Conservation (phyloP, 176 grass and related monocot genomes). For the Avena insularis region DNA sequence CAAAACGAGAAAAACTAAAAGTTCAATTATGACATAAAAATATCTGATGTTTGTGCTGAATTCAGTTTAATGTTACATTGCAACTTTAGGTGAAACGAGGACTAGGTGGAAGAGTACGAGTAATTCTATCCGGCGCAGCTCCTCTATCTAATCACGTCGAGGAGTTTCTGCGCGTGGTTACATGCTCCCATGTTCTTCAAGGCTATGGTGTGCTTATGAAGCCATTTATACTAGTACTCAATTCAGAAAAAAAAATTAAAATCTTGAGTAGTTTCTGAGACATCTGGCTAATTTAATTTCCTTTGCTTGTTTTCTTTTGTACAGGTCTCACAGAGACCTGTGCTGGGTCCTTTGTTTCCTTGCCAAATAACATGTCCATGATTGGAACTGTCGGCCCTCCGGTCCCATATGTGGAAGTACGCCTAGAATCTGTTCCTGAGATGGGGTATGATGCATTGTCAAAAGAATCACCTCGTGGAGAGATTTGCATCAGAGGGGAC, state of each 20-base stretch:
- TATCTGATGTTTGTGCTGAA: not conserved
- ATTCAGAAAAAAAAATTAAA: not conserved
- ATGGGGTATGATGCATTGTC: slow-evolving; percentile 87
- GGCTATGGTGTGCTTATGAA: slow-evolving; percentile 72
- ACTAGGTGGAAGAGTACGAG: slow-evolving; percentile 74
- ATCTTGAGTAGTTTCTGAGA: not conserved
- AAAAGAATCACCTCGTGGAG: slow-evolving; percentile 69
- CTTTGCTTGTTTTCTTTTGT: slow-evolving; percentile 25
- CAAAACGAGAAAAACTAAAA: slow-evolving; percentile 10
- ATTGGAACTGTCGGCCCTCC: slow-evolving; percentile 92
- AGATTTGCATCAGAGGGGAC: slow-evolving; percentile 86
- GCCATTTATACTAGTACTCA: slow-evolving; percentile 12
- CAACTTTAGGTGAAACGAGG: slow-evolving; percentile 75
- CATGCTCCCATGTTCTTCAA: slow-evolving; percentile 94
- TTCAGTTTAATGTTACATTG: slow-evolving; percentile 14
- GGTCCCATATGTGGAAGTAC: slow-evolving; percentile 81
- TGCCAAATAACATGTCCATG: slow-evolving; percentile 91
- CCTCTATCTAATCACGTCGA: slow-evolving; percentile 86
- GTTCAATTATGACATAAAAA: not conserved
- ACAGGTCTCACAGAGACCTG: slow-evolving; percentile 91
- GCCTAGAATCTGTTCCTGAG: slow-evolving; percentile 87
- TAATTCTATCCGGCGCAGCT: slow-evolving; percentile 92
- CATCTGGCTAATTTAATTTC: slow-evolving; percentile 11
- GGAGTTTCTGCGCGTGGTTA: slow-evolving; percentile 82
- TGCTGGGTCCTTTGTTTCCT: slow-evolving; percentile 76